Evolutionary conservation across 495 filamentous ascomycete genomes (phyloP).

Genomic region (Tetracladium marchalianum): DNA sequence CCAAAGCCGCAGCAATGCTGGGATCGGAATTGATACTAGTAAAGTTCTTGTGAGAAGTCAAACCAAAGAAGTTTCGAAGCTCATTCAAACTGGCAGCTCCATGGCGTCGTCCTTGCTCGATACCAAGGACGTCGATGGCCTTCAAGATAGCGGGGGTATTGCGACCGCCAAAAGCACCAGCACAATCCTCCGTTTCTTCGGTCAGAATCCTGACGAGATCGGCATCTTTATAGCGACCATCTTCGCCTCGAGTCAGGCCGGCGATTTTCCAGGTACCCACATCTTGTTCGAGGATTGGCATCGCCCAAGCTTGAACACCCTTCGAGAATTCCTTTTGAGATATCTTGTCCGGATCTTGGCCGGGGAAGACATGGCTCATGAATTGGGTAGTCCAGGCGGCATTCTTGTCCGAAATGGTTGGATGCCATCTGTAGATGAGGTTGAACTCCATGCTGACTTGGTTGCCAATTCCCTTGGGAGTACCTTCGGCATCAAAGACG

Average conservation of each 20-base stretch:
- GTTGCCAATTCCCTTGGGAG: conserved; percentile 58
- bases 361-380: background rate
- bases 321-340: conserved; percentile 42
- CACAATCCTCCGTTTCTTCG: conserved; percentile 51
- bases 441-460: conserved; percentile 69
- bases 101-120: conserved; percentile 72
- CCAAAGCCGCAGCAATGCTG: conserved; percentile 56
- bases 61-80: conserved; percentile 68
- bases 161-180: conserved; percentile 54
- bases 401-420: conserved; percentile 58
- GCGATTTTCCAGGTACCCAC: conserved; percentile 54
- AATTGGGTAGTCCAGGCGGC: conserved; percentile 58
- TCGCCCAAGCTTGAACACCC: conserved; percentile 49
- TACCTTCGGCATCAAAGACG: conserved; percentile 35
- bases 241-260: conserved; percentile 43
- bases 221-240: conserved; percentile 55
- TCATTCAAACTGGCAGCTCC: conserved; percentile 75
- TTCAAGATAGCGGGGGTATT: conserved; percentile 64
- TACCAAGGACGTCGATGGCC: conserved; percentile 71
- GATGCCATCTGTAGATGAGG: conserved; percentile 66
- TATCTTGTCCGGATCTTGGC: conserved; percentile 26
- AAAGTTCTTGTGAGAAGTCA: conserved; percentile 67
- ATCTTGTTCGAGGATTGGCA: conserved; percentile 40
- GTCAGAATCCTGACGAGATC: conserved; percentile 59
- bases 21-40: conserved; percentile 72